phyloP scores from a whole-genome alignment of 441 rosid genomes.

The Geranium incanum region DNA sequence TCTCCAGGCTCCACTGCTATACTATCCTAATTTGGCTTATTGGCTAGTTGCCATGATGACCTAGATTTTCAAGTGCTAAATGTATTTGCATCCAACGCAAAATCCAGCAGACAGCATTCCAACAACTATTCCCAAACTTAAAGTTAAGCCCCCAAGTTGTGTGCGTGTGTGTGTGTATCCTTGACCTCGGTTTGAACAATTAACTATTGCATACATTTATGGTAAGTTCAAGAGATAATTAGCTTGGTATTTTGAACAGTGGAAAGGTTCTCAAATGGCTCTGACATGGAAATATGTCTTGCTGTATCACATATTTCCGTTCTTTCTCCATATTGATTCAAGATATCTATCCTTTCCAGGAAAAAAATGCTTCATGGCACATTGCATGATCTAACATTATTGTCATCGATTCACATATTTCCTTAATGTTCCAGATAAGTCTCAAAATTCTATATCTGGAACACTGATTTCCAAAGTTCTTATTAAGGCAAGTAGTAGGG shows the following conservation, averaged over 20 bases:
- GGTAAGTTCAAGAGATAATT: background rate
- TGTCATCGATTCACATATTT: background rate
- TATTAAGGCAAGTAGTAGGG: background rate
- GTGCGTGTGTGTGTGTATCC: background rate
- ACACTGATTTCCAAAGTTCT: background rate
- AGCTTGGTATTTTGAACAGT: background rate
- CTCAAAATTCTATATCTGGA: background rate
- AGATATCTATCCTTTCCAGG: background rate
- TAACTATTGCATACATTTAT: background rate
- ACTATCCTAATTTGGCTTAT: background rate
- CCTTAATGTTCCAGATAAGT: background rate
- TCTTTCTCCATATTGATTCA: background rate
- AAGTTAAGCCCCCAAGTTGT: background rate
- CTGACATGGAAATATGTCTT: background rate
- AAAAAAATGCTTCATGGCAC: background rate
- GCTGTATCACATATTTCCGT: background rate
- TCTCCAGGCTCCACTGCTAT: background rate
- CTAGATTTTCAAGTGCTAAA: background rate
- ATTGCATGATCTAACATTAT: background rate
- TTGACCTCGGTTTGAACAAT: background rate
- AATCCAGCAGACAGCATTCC: background rate
- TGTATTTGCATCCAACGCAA: background rate
- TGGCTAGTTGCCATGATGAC: background rate
- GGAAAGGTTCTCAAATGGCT: background rate
- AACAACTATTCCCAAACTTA: background rate